Base-by-base conservation (phyloP, 176 grass and related monocot genomes). In the Zoysia pacifica region DNA sequence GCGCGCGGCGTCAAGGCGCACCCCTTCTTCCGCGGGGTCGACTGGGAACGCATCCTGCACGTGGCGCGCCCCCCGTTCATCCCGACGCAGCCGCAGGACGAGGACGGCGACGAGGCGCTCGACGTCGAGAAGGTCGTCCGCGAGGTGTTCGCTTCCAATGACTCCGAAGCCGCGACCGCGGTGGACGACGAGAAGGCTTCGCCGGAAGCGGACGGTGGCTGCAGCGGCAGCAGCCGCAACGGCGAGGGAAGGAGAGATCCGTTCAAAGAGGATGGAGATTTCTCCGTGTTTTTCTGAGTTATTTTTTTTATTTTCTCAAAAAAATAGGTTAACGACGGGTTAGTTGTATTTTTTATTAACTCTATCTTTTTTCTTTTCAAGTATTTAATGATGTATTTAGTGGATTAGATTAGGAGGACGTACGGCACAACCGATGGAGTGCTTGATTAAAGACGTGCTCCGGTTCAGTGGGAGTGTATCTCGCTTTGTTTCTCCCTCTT, bases 111-210 rank as follows among this genome's bases (percentile, higher is more conserved):
- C 36, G 82, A 89, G 75, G 72, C 59, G 78, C 85, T 99, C 48
- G 90, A 99, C 74, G 97, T 99, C 20, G 97, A 99, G 84, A 89
- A 89, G 74, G 82, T 90, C 19, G 97, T 99, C 10, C 86, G 86
- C 28, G 97, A 96, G 69, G 82, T 91, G 51, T 93, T 91, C 58
- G 72, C 81, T 2, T 77, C 87, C 58, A 84, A 60, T 70, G 91
- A 69, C 5, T 47, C 2, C 35, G 70, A 64, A 6, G 54, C 62
- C 7, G 70, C 65, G 9, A 45, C 37, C n/a, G 28, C 16, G 3
- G 70, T 0, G 12, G 77, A 81, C 2, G 71, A 11, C 1, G 63
- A 78, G 54, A 69, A 67, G 61, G 7, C 73, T 11, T 77, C 28
- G 60, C 85, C 78, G 6, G 74, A 63, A 71, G 61, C 42, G 1